Percentiles rank a stretch among this genome's conserved stretches.
phyloP scores from a whole-genome alignment of 192 early-diverging fungal genomes.

The Linnemannia elongata region DNA sequence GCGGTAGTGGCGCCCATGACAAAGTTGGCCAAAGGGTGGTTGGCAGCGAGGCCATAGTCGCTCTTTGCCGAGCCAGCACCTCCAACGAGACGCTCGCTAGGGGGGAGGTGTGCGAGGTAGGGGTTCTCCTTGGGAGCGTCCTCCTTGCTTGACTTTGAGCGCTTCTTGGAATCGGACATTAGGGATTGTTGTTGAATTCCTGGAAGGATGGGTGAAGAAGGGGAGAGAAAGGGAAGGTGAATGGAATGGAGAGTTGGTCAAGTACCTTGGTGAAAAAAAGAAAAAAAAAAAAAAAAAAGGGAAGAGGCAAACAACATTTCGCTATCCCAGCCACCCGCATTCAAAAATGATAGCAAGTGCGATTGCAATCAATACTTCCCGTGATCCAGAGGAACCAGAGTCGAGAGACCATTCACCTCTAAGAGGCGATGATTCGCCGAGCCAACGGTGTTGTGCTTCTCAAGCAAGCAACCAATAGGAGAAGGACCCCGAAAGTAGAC shows the following conservation, averaged over 20 bases:
- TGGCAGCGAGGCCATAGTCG: constrained; percentile 17
- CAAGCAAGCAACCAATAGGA: not conserved
- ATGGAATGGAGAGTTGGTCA: not conserved
- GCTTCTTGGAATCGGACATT: constrained; percentile 55
- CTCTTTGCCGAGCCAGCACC: constrained; percentile 26
- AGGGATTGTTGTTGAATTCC: not conserved
- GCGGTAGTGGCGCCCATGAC: constrained; percentile 87
- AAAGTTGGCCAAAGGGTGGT: constrained; percentile 63
- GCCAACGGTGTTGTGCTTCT: not conserved
- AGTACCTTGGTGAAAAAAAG: not conserved
- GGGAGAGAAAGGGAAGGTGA: not conserved
- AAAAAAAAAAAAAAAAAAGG: constrained; percentile 18
- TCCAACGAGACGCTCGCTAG: constrained; percentile 39
- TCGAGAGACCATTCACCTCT: not conserved
- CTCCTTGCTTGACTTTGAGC: constrained; percentile 35
- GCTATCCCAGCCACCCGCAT: not conserved
- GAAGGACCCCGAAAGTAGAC: not conserved
- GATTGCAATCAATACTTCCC: not conserved
- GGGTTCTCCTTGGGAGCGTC: constrained; percentile 62
- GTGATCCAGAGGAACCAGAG: not conserved
- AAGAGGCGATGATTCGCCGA: not conserved
- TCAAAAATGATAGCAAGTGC: not conserved
- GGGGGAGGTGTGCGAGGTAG: constrained; percentile 66
- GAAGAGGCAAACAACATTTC: constrained; percentile 4
- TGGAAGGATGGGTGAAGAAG: not conserved